Conservation (phyloP, 306 rosid genomes). For the Prinsepia uniflora region DNA sequence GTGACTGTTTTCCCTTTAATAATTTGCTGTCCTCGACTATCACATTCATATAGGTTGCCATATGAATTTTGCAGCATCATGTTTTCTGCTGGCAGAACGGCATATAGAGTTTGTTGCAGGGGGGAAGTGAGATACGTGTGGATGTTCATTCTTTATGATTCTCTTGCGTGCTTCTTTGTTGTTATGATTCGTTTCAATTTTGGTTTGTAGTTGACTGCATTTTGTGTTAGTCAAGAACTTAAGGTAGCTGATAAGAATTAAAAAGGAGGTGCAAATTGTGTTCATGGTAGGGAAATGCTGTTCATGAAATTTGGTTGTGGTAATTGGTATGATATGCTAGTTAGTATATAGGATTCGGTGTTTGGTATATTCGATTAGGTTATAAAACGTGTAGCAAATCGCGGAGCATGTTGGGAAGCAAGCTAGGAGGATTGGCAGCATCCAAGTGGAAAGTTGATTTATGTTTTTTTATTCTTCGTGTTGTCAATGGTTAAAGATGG, state of each 20-base stretch:
- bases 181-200: neutral
- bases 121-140: neutral
- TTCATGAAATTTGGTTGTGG: neutral
- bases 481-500: neutral
- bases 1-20: neutral
- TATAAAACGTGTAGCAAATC: neutral
- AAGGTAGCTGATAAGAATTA: neutral
- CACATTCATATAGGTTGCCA: neutral
- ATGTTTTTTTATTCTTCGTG: neutral
- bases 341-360: neutral
- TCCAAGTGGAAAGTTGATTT: neutral
- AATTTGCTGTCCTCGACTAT: too few relatives aligned
- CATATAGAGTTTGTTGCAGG: neutral
- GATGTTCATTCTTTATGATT: neutral
- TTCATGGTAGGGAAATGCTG: neutral
- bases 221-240: neutral
- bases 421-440: neutral
- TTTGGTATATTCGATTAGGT: neutral
- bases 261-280: neutral
- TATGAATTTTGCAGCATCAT: neutral
- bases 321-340: neutral
- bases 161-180: neutral
- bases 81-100: neutral
- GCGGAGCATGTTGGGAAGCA: neutral
- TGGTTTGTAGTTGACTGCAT: neutral